Conservation (phyloP, 73 alveolate genomes). For the Stentor coeruleus region DNA sequence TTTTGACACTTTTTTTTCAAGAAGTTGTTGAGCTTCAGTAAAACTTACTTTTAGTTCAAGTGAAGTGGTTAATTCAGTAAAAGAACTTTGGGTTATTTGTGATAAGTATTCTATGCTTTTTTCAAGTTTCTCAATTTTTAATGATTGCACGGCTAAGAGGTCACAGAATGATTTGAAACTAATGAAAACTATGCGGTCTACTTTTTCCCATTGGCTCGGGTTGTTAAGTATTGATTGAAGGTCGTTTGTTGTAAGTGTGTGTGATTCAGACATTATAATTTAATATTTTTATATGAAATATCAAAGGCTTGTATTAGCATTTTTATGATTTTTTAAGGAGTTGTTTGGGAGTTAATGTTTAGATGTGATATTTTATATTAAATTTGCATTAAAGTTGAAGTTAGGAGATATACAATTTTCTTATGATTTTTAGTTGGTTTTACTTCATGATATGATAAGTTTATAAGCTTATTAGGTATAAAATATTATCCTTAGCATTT, state of each 20-base stretch:
- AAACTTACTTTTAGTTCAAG: background rate
- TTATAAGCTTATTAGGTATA: too few relatives aligned
- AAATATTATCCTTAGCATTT: too few relatives aligned
- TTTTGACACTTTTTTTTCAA: background rate
- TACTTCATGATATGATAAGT: too few relatives aligned
- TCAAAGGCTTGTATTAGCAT: too few relatives aligned
- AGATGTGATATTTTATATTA: too few relatives aligned
- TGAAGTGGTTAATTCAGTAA: background rate
- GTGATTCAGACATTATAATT: background rate
- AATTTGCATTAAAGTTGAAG: too few relatives aligned
- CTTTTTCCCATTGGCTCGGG: constrained; percentile 10
- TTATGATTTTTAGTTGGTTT: too few relatives aligned
- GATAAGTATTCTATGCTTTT: background rate
- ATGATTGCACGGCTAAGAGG: background rate
- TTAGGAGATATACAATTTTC: too few relatives aligned
- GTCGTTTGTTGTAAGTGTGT: background rate
- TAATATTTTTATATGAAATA: too few relatives aligned
- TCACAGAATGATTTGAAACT: background rate
- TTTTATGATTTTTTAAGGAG: too few relatives aligned
- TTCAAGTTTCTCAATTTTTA: background rate
- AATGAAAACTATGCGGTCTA: background rate
- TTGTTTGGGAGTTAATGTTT: too few relatives aligned
- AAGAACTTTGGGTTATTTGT: background rate
- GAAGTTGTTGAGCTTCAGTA: background rate
- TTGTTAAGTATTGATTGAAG: background rate